Evolutionary conservation across 2,329 filamentous ascomycete genomes (phyloP), one percentile per base, ranked within the genome.

Genomic region (Sclerotinia spermophila): DNA sequence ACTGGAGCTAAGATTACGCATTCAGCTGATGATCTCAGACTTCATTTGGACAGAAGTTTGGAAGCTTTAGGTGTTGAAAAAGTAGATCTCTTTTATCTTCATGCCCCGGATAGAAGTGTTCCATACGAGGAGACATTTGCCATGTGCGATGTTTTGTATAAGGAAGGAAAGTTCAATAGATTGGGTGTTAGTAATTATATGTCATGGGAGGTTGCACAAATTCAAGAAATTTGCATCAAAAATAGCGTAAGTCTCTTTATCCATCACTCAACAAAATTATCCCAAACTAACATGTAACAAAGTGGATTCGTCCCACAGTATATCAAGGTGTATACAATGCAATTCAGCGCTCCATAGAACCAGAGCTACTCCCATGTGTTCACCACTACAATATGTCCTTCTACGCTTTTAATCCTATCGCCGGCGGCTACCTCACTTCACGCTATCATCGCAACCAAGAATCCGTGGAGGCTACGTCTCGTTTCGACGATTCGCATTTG

Each of bases 171-270:
- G 5, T 80, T 81, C 64, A 73, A 74, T 4, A 42, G 86, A 62
- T 79, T 91, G 2, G 89, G 88, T 1, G 76, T 92, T 55, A 87
- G 84, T 71, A 92, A 92, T 76, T 91, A 84, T 76, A 88, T 88
- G 58, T 58, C 74, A 0, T 77, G 72, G 71, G 76, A 77, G 61
- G 76, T 77, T 6, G 76, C 76, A 17, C 69, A 79, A 44, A 77
- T 79, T 55, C 72, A 77, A 17, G 75, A 75, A 64, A 75, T 80
- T 5, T 81, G 79, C 67, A 72, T 77, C 1, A 66, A 73, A 68
- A 77, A 79, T n/a, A 77, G 76, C 11, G 67, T 62, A 42, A n/a
- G 67, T 42, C 44, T 13, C 19, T 40, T 24, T 17, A 6, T 19
- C 0, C 6, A 1, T 17, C 40, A 8, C 4, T 10, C 30, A 13